These are phyloP conservation scores for Penicillium argentinense DNA, from an alignment of 495 filamentous ascomycete genomes.

Conservation along the genomic window DNA sequence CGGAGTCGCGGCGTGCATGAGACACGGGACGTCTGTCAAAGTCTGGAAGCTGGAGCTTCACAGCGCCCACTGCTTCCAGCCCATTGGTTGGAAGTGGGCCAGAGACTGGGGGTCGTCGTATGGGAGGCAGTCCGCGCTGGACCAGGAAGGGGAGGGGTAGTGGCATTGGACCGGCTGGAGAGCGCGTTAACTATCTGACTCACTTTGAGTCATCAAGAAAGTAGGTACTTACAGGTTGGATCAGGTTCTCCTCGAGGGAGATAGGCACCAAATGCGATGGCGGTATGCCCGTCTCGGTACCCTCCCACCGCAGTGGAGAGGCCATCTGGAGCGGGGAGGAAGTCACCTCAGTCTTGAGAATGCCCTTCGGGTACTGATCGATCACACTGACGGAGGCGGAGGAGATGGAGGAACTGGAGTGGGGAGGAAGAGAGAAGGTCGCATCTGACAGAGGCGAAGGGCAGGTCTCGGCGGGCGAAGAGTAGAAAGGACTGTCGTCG, in stretches of 20 bases:
- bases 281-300: constrained; percentile 24
- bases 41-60: constrained; percentile 14
- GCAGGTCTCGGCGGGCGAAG: constrained; percentile 44
- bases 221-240: constrained; percentile 36
- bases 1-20: neutral
- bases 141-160: constrained; percentile 46
- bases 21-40: neutral
- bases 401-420: constrained; percentile 39
- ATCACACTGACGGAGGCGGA: constrained; percentile 35
- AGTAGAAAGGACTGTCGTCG: constrained; percentile 45
- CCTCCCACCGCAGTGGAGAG: constrained; percentile 38
- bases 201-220: too few species aligned
- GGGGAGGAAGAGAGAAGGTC: constrained; percentile 37
- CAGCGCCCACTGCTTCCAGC: constrained; percentile 34
- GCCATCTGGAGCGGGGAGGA: constrained; percentile 40
- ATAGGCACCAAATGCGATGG: constrained; percentile 35
- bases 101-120: constrained; percentile 40
- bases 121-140: constrained; percentile 33
- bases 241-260: constrained; percentile 35
- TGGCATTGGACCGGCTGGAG: constrained; percentile 36
- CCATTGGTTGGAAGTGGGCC: constrained; percentile 29
- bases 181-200: too few species aligned
- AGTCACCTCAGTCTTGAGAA: constrained; percentile 35
- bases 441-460: constrained; percentile 44
- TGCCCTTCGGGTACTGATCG: constrained; percentile 36